Conservation (phyloP, 352 stramenopile species). For the Globisporangium canariense region DNA sequence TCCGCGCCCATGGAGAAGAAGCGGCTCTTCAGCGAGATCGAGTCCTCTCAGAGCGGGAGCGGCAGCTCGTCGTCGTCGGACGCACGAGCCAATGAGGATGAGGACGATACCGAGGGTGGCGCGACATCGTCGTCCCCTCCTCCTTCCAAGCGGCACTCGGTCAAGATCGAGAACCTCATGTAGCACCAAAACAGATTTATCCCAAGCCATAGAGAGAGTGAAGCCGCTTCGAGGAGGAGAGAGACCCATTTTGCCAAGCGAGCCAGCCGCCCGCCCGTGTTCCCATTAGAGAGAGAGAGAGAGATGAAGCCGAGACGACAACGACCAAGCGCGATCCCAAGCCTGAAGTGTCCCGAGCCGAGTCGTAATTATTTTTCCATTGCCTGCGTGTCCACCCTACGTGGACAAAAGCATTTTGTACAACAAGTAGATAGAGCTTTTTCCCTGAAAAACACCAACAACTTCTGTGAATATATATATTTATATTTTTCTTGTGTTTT, state of each 20-base stretch:
- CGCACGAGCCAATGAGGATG: neutral
- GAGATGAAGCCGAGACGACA: neutral
- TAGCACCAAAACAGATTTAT: slow-evolving; percentile 13
- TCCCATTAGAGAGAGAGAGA: neutral
- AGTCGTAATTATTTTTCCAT: slow-evolving; percentile 21
- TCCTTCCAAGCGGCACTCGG: slow-evolving; percentile 40
- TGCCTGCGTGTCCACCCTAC: no score
- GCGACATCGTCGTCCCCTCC: slow-evolving; percentile 14
- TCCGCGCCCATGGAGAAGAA: slow-evolving; percentile 36
- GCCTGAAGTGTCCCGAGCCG: neutral
- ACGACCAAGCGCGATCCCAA: neutral
- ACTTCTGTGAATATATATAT: slow-evolving; percentile 15
- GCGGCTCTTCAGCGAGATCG: slow-evolving; percentile 41
- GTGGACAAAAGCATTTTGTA: slow-evolving; percentile 15
- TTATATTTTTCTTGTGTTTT: slow-evolving; percentile 6
- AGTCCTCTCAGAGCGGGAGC: slow-evolving; percentile 17
- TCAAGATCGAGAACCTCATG: slow-evolving; percentile 39
- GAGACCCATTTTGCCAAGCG: neutral
- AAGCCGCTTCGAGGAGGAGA: neutral
- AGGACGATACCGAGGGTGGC: neutral
- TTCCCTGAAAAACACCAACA: neutral
- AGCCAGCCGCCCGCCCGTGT: neutral
- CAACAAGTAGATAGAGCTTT: slow-evolving; percentile 15
- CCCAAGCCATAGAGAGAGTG: slow-evolving; percentile 11
- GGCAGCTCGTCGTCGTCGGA: slow-evolving; percentile 14